Evolutionary conservation across 192 early-diverging fungal genomes (phyloP).

Genomic region (Entomortierella beljakovae): DNA sequence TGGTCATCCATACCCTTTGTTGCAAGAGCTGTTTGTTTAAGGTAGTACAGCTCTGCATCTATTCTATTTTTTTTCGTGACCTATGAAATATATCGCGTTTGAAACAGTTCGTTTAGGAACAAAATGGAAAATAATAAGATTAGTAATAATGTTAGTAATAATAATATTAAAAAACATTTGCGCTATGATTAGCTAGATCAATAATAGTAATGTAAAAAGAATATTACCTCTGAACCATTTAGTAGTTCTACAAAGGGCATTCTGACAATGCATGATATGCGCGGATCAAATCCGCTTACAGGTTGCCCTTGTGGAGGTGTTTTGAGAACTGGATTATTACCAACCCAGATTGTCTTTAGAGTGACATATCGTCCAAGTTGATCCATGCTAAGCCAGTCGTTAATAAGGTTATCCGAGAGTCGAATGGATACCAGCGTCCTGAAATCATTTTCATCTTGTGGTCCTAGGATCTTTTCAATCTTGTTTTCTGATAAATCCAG

Average conservation of each 20-base stretch:
- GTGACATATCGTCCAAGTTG: constrained; percentile 51
- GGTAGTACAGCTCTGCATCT: constrained; percentile 67
- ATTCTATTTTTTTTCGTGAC: constrained; percentile 44
- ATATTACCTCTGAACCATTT: constrained; percentile 64
- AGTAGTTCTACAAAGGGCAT: constrained; percentile 52
- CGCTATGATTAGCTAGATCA: no score
- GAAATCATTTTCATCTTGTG: constrained; percentile 43
- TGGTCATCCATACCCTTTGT: constrained; percentile 41
- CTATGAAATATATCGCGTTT: constrained; percentile 24
- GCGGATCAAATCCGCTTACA: not conserved
- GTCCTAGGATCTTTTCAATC: constrained; percentile 19
- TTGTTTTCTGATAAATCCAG: constrained; percentile 62
- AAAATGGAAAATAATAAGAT: not conserved
- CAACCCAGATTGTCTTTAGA: constrained; percentile 55
- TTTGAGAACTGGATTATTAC: constrained; percentile 54
- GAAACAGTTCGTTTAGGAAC: not conserved
- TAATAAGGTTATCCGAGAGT: constrained; percentile 56
- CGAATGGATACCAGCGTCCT: constrained; percentile 51
- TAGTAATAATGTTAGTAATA: not conserved
- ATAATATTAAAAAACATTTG: no score
- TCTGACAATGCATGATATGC: constrained; percentile 50
- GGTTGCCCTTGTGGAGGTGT: not conserved
- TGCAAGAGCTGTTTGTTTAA: constrained; percentile 51
- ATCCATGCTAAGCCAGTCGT: constrained; percentile 58
- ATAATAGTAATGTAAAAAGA: not conserved